Percentiles rank a stretch among this genome's conserved stretches.
Evolutionary conservation across 2,329 filamentous ascomycete species (phyloP).

Genomic region (Cercospora citrullina): DNA sequence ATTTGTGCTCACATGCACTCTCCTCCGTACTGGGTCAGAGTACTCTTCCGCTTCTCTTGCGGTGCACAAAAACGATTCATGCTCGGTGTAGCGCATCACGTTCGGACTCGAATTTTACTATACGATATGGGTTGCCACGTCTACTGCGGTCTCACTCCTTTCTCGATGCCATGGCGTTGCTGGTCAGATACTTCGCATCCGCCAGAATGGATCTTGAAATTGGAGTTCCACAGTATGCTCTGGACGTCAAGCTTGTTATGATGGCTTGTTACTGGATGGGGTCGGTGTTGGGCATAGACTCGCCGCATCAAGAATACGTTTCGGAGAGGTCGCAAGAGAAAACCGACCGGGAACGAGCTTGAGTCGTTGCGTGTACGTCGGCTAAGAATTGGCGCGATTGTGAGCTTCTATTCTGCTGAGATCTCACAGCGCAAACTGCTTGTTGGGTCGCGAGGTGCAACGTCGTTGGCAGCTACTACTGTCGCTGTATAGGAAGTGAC

Average conservation of each 20-base stretch:
- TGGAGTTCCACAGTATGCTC: not conserved
- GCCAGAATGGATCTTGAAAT: not conserved
- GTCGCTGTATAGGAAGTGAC: not conserved
- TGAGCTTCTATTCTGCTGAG: not conserved
- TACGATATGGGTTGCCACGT: not conserved
- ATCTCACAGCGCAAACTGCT: not conserved
- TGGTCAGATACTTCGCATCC: not conserved
- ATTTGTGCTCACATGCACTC: not conserved
- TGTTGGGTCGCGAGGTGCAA: not conserved
- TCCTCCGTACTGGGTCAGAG: not conserved
- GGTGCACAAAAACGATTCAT: not conserved
- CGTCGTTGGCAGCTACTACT: not conserved
- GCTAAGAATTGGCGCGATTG: not conserved
- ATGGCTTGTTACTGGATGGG: not conserved
- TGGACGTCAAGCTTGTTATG: not conserved
- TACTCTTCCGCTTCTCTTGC: not conserved
- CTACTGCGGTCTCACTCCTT: not conserved
- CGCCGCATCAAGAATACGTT: not conserved
- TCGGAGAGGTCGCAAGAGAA: not conserved
- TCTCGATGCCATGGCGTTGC: not conserved
- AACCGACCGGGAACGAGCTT: not conserved
- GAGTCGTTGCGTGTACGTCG: not conserved
- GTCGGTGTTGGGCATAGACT: not conserved
- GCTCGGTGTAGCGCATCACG: not conserved
- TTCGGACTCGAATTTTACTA: not conserved